These are phyloP conservation scores for Phylloporus sp. DNA, from an alignment of 1,284 basidiomycete genomes.

Conservation along the genomic window DNA sequence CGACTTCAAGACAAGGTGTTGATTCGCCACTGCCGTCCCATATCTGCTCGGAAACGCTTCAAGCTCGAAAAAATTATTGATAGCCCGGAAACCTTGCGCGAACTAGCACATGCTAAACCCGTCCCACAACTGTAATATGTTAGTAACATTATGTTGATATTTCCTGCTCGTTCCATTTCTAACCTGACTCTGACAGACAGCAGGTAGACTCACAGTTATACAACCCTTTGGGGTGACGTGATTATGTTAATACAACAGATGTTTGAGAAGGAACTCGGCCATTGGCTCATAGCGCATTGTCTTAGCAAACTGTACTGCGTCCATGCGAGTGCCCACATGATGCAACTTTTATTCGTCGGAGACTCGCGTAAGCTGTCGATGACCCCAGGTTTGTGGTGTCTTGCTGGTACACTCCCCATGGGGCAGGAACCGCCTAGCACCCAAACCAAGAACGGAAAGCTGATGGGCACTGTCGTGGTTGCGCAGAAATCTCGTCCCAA, in stretches of 20 bases:
- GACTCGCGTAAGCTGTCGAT: constrained; percentile 40
- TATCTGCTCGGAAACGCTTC: constrained; percentile 81
- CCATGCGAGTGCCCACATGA: constrained; percentile 40
- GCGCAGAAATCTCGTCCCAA: background rate
- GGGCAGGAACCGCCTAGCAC: constrained; percentile 45
- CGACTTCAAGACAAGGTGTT: constrained; percentile 72
- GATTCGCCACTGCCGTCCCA: constrained; percentile 80
- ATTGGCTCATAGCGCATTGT: background rate
- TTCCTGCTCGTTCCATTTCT: background rate
- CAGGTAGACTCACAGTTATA: constrained; percentile 1
- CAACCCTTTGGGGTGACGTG: constrained; percentile 17
- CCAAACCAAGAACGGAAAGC: constrained; percentile 54
- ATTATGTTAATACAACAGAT: constrained; percentile 20
- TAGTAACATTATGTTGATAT: background rate
- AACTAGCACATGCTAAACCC: constrained; percentile 39
- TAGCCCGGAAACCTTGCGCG: constrained; percentile 71
- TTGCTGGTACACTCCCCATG: constrained; percentile 45
- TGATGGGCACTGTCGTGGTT: constrained; percentile 40
- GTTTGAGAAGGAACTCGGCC: constrained; percentile 14
- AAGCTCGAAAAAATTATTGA: constrained; percentile 68
- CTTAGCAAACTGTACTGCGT: background rate
- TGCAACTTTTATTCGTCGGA: constrained; percentile 41
- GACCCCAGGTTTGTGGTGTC: constrained; percentile 38
- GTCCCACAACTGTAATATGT: constrained; percentile 16
- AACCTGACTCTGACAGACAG: constrained; percentile 1